Conservation (phyloP, 495 filamentous ascomycete species). For the Aspergillus haitiensis region DNA sequence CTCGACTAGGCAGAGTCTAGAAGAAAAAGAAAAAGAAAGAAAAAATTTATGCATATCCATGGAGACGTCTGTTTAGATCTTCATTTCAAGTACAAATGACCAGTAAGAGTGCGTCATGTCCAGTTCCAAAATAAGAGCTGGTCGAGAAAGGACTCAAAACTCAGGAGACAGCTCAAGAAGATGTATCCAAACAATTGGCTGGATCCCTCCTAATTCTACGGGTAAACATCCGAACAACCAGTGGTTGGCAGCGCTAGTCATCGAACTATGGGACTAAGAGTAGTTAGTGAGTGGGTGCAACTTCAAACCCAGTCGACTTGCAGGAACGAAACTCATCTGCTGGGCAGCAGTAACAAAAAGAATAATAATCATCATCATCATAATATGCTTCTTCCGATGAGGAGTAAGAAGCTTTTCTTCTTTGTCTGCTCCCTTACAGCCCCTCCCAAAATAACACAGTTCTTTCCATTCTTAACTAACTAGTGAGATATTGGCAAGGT, state of each 20-base stretch:
- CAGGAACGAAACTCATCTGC: neutral
- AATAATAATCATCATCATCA: neutral
- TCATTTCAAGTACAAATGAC: neutral
- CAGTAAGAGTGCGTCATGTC: neutral
- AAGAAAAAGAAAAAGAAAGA: no score
- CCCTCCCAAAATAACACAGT: neutral
- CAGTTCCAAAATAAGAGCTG: neutral
- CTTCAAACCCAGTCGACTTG: neutral
- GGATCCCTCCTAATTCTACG: conserved; percentile 1
- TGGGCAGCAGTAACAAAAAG: neutral
- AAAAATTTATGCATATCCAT: neutral
- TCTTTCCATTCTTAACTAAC: neutral
- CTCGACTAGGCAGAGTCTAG: no score
- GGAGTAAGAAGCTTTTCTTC: no score
- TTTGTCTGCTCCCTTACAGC: no score
- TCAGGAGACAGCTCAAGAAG: neutral
- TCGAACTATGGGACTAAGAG: neutral
- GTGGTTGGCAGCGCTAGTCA: conserved; percentile 1
- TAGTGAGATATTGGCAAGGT: neutral
- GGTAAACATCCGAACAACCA: conserved; percentile 4
- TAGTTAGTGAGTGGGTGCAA: neutral
- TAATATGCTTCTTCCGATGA: no score
- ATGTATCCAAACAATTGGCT: conserved; percentile 3
- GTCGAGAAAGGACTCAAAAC: neutral
- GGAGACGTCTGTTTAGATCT: neutral